These are phyloP conservation scores for Astrothelium macrocarpum DNA, from an alignment of 495 filamentous ascomycete genomes.

Conservation along the genomic window DNA sequence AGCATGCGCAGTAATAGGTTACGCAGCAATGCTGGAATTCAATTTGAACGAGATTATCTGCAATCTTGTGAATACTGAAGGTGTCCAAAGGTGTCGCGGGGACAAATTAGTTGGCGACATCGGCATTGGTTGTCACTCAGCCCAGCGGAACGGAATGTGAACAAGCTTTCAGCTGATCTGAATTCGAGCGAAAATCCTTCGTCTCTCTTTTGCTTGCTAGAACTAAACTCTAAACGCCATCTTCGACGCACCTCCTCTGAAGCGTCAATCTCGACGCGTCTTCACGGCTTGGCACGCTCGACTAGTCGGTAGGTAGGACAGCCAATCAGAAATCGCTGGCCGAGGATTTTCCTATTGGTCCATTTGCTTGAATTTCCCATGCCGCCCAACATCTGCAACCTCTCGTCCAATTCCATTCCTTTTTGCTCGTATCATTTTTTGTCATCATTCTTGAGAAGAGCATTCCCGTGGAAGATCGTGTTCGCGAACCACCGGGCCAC, in stretches of 20 bases:
- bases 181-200: too few species aligned
- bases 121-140: neutral
- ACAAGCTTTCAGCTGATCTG: neutral
- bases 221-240: neutral
- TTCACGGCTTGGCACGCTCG: neutral
- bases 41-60: neutral
- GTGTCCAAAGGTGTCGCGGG: neutral
- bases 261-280: neutral
- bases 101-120: neutral
- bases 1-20: neutral
- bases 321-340: neutral
- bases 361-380: neutral
- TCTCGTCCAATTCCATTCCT: neutral
- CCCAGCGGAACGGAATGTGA: neutral
- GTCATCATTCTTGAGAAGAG: neutral
- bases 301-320: neutral
- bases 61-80: neutral
- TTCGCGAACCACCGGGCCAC: neutral
- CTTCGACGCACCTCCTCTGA: neutral
- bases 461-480: neutral
- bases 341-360: neutral
- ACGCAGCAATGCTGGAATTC: neutral
- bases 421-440: neutral
- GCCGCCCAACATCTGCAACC: neutral
- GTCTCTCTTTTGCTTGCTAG: neutral